A percentile compares a stretch with the other conserved stretches of the same genome.
Conservation (phyloP, 73 alveolate genomes). For the Effrenium voratum region DNA sequence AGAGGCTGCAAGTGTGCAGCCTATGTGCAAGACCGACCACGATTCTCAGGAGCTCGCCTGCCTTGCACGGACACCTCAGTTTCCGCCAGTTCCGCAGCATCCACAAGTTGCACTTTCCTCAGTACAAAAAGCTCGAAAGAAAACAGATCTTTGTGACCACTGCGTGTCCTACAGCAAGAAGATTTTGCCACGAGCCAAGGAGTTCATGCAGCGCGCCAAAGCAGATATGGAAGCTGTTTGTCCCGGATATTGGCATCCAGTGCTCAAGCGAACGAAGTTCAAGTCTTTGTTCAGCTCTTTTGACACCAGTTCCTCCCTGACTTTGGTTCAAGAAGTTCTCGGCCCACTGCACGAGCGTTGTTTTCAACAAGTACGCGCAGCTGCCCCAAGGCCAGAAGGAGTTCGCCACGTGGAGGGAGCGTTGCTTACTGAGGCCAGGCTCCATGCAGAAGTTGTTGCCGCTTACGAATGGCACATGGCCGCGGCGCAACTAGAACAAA, state of each 20-base stretch:
- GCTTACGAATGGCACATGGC: slow-evolving; percentile 12
- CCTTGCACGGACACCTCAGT: not conserved
- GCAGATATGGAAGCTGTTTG: not conserved
- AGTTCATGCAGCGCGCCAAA: not conserved
- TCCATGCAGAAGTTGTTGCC: not conserved
- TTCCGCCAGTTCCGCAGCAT: not conserved
- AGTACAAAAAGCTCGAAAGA: not conserved
- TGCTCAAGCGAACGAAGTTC: not conserved
- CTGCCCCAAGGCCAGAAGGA: not conserved
- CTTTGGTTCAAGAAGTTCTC: not conserved
- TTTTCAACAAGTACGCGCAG: not conserved
- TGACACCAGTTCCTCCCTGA: not conserved
- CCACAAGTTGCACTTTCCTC: not conserved
- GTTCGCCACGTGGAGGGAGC: not conserved
- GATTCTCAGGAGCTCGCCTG: not conserved
- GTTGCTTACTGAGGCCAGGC: not conserved
- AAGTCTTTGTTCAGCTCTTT: not conserved
- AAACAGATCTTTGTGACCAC: slow-evolving; percentile 20
- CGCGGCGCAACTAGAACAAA: not conserved
- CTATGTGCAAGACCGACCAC: not conserved
- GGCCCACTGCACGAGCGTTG: not conserved
- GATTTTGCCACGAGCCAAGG: not conserved
- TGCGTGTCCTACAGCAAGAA: not conserved
- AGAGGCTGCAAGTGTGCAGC: not conserved
- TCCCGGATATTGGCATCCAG: not conserved